These are phyloP conservation scores for Chlorella sp. DNA, from an alignment of 139 green algal genomes.

Conservation along the genomic window DNA sequence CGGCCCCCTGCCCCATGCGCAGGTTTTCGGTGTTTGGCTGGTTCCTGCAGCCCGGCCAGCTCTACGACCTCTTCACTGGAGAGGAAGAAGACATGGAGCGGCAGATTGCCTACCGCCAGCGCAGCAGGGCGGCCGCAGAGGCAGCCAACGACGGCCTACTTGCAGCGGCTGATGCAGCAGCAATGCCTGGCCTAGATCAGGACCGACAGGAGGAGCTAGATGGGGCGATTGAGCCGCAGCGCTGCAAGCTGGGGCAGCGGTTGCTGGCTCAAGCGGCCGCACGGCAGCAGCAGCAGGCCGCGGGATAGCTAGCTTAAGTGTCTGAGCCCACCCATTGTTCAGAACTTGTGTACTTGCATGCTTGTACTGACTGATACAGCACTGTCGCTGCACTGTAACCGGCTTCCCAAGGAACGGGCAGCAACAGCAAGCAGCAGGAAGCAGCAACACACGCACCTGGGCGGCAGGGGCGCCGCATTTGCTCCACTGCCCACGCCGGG, in stretches of 20 bases:
- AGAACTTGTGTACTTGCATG: too few relatives aligned
- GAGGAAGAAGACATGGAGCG: background rate
- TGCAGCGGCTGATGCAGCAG: background rate
- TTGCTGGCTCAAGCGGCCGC: background rate
- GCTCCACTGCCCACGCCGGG: constrained; percentile 7
- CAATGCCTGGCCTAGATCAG: background rate
- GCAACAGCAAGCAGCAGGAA: too few relatives aligned
- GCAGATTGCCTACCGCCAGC: background rate
- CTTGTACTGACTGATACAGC: too few relatives aligned
- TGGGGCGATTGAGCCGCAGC: background rate
- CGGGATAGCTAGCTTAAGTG: too few relatives aligned
- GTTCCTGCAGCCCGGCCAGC: constrained; percentile 46
- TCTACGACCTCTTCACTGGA: constrained; percentile 46
- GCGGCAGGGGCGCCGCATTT: constrained; percentile 13
- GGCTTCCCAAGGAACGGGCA: background rate
- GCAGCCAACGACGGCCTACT: background rate
- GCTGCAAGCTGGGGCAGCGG: constrained; percentile 25
- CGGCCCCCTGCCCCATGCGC: background rate
- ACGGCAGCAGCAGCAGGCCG: background rate
- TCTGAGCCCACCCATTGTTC: too few relatives aligned
- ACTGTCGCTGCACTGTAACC: too few relatives aligned
- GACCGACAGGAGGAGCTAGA: background rate
- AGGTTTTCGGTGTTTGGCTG: constrained; percentile 53
- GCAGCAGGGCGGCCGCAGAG: background rate
- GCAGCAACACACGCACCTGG: background rate